These are phyloP conservation scores for Teunomyces funiuensis DNA, from an alignment of 805 yeast species.

Conservation along the genomic window DNA sequence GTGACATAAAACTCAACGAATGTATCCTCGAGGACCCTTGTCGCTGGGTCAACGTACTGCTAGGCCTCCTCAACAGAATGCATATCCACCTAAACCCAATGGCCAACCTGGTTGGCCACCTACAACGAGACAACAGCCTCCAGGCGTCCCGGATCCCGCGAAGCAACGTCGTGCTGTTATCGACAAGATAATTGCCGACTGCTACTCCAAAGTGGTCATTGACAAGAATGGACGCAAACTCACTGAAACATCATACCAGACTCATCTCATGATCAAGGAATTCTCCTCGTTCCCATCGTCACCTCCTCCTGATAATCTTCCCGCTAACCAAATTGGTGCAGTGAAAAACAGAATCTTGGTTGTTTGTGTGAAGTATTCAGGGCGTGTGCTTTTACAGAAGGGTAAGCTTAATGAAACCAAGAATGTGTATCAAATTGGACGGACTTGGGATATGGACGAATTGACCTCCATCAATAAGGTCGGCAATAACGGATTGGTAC, in stretches of 20 bases:
- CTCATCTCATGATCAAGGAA: constrained; percentile 76
- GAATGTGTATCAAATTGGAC: constrained; percentile 80
- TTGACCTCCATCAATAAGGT: constrained; percentile 54
- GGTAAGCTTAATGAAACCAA: constrained; percentile 73
- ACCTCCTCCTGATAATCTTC: constrained; percentile 61
- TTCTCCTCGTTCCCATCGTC: constrained; percentile 67
- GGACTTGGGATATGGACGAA: constrained; percentile 87
- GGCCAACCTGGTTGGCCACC: not conserved
- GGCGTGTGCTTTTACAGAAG: constrained; percentile 74
- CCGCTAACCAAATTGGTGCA: constrained; percentile 37
- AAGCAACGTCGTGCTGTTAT: constrained; percentile 14
- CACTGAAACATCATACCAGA: constrained; percentile 52
- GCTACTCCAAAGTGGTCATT: constrained; percentile 33
- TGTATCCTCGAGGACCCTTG: constrained; percentile 3
- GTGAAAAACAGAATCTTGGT: constrained; percentile 61
- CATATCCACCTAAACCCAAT: not conserved
- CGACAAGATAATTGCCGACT: constrained; percentile 36
- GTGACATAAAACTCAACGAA: not conserved
- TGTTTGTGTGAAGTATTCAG: constrained; percentile 61
- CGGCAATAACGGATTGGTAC: constrained; percentile 55
- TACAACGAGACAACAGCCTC: not conserved
- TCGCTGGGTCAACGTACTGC: not conserved
- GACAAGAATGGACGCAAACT: constrained; percentile 22
- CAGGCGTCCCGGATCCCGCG: constrained; percentile 6
- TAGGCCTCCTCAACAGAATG: constrained; percentile 5